Evolutionary conservation across 805 yeast species (phyloP), one percentile per base, ranked within the genome.

Genomic region (Saturnispora diversa): DNA sequence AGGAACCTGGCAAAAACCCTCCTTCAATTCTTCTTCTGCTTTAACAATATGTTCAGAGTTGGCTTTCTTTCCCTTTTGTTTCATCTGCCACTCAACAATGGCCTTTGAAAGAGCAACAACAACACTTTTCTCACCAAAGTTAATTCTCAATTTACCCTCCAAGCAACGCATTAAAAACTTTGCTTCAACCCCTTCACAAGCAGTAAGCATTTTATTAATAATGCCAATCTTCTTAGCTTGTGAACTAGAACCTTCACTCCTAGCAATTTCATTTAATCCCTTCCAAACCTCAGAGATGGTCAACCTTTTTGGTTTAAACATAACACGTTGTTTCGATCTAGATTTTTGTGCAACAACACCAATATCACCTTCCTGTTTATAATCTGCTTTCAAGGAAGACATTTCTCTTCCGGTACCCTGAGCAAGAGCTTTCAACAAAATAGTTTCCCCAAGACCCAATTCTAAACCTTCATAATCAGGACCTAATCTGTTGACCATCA

Each of bases 391-490:
- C 39, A 92, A 73, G 45, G 80, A 84, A 3, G 76, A 64, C 1
- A 75, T 50, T 0, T 88, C 71, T 41, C 94, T 69, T 1, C 98
- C 98, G 13, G 95, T 88, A 37, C 94, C 76, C 54, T 84, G 95
- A 26, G 87, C 77, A 30, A 92, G 75, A 0, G 97, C 92, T 54
- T 88, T 92, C 53, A 88, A 77, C 21, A 92, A 64, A 9, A 92
- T 57, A 2, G 94, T 78, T 59, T 92, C 98, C 13, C 98, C 98
- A 2, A 92, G 69, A 0, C 98, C 98, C 20, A 92, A 66, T 55
- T 92, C 98, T 43, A 90, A 64, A 23, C 94, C 97, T 55, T 86
- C 95, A 55, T 92, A 92, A 58, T 92, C 98, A 0, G 98, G 98
- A 0, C 97, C 96, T 8, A 88, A 64, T 45, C 90, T 67, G 57